These are phyloP conservation scores for Phaeomoniella chlamydospora DNA, from an alignment of 2,329 filamentous ascomycete species.

Conservation along the genomic window DNA sequence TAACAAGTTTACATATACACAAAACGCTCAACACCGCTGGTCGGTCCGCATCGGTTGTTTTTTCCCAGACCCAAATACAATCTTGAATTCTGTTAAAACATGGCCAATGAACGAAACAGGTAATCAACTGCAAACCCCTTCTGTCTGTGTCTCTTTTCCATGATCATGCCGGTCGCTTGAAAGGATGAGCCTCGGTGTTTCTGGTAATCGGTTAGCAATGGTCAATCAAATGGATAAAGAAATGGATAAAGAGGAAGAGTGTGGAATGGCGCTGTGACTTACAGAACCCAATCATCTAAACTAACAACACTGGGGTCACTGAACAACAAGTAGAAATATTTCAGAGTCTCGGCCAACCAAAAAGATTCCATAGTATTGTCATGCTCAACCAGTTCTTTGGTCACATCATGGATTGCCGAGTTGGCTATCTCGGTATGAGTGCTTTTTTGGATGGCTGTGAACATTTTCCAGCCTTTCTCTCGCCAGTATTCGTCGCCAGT, in stretches of 20 bases:
- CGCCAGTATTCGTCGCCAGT: slow-evolving; percentile 53
- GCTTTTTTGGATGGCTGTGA: slow-evolving; percentile 44
- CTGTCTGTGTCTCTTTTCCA: too few species aligned
- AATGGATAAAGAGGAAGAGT: slow-evolving; percentile 1
- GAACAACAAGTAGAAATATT: slow-evolving; percentile 33
- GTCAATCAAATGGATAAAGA: not conserved
- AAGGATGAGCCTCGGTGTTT: slow-evolving; percentile 25
- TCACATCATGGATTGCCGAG: slow-evolving; percentile 53
- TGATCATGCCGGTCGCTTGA: slow-evolving; percentile 20
- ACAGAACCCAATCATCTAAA: slow-evolving; percentile 32
- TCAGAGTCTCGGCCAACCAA: slow-evolving; percentile 43
- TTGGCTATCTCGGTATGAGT: slow-evolving; percentile 50
- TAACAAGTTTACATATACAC: too few species aligned
- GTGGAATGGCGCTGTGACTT: slow-evolving; percentile 12
- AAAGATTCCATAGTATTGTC: slow-evolving; percentile 61
- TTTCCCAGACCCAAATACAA: too few species aligned
- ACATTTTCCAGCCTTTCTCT: slow-evolving; percentile 63
- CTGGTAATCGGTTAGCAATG: slow-evolving; percentile 11
- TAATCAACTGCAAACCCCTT: too few species aligned
- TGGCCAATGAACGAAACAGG: too few species aligned
- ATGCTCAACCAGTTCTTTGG: slow-evolving; percentile 25
- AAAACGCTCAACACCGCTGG: too few species aligned
- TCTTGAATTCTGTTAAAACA: too few species aligned
- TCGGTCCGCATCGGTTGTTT: too few species aligned
- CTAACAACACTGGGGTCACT: slow-evolving; percentile 26